Base-by-base conservation (phyloP, 495 filamentous ascomycete species). In the Aspergillus mulundensis region DNA sequence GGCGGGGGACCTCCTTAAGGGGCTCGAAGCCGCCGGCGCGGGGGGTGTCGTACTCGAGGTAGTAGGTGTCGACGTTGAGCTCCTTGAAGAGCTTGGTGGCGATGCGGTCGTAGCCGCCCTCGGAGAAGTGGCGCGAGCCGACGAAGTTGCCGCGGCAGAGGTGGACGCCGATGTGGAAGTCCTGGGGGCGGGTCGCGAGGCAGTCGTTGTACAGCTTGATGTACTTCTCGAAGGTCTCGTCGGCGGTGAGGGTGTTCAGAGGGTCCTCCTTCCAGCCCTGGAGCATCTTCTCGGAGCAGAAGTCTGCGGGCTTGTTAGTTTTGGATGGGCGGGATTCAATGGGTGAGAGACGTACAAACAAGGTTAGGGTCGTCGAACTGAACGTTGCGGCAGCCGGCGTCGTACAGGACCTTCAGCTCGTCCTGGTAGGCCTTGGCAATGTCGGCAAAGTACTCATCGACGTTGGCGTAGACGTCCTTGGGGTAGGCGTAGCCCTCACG, bases 121-220 rank as follows among this genome's bases (percentile, higher is more conserved):
- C 85, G 52, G 84, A 83, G 71, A 94, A 92, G 73, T 90, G 85
- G n/a, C 86, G 78, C 38, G 81, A 82, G 52, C 84, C 81, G 62
- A 88, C 83, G 70, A 90, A 91, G 75, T 91, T 94, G 46, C 89
- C 89, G 48, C 87, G 82, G 77, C 89, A 91, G 47, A 91, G 74
- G 63, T 91, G 89, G 5, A 92, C 83, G 53, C 88, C 88, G 18
- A 88, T 76, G 71, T 89, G 86, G 69, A 89, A 77, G 60, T 89
- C 85, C n/a, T 77, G 69, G 11, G 85, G 83, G 3, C 82, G 75
- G 44, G 80, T 74, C 60, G 80, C 71, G 68, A 90, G 77, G 67
- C 79, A 81, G 70, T 85, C 83, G 66, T 91, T 92, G 78, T 92
- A 90, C 54, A 88, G 78, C 55, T 77, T 75, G 69, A 92, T 87